These are phyloP conservation scores for Tylopilus cervinicoccineus DNA, from an alignment of 768 basidiomycete genomes.

Conservation along the genomic window DNA sequence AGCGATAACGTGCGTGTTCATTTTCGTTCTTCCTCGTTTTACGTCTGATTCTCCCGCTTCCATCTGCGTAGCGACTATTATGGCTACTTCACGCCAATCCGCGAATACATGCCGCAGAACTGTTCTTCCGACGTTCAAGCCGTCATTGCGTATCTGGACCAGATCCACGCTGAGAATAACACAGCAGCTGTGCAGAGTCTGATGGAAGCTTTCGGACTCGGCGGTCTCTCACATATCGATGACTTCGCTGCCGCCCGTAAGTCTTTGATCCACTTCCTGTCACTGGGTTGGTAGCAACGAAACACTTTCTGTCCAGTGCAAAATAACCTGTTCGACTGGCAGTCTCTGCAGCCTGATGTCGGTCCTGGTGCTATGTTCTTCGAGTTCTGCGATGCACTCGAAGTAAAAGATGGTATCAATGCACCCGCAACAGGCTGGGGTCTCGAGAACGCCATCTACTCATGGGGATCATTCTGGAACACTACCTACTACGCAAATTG, in stretches of 20 bases:
- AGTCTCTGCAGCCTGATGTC: conserved; percentile 48
- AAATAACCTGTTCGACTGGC: conserved; percentile 66
- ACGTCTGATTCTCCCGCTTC: not conserved
- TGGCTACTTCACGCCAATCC: conserved; percentile 68
- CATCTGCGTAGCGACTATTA: conserved; percentile 19
- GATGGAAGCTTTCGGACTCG: conserved; percentile 58
- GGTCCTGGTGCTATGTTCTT: conserved; percentile 38
- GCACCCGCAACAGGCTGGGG: conserved; percentile 57
- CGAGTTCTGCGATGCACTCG: conserved; percentile 38
- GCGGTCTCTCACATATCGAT: conserved; percentile 53
- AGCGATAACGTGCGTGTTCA: conserved; percentile 35
- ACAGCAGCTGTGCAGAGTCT: conserved; percentile 45
- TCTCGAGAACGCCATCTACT: conserved; percentile 51
- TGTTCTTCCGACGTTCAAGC: conserved; percentile 70
- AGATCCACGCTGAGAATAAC: conserved; percentile 46
- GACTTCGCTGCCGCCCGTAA: conserved; percentile 59
- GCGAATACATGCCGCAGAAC: conserved; percentile 63
- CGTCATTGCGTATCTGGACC: conserved; percentile 58
- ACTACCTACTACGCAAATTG: conserved; percentile 41
- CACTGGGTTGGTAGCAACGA: conserved; percentile 13
- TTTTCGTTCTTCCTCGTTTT: not conserved
- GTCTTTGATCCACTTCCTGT: conserved; percentile 10
- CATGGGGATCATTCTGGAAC: conserved; percentile 62
- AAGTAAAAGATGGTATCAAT: conserved; percentile 36
- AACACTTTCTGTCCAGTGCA: conserved; percentile 36